Evolutionary conservation across 1,284 basidiomycete species (phyloP), one percentile per base, ranked within the genome.

Genomic region (Irpex sp.): DNA sequence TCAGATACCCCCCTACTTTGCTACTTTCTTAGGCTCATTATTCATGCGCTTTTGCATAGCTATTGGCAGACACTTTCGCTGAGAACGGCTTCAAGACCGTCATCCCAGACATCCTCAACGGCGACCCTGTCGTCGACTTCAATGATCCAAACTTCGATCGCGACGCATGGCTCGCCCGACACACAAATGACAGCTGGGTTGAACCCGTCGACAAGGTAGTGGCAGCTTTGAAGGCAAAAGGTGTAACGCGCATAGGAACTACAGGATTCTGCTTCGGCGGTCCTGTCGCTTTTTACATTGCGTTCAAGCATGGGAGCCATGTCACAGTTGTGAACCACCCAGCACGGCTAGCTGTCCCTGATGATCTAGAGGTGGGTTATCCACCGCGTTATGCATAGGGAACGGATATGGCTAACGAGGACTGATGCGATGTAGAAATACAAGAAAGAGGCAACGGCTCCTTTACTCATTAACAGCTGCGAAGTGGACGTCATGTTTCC

Each of bases 131-230:
- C 54, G 75, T 80, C 7, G 62, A 75, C 3, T 75, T 80, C 55
- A 77, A 72, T 5, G 95, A 98, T 75, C 93, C 95, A 15, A 95
- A 95, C 74, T 99, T 98, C 74, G 97, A 98, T 75, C 86, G 94
- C 73, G 6, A 0, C 0, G 69, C 64, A 11, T 92, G 89, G 88
- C 64, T 86, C 47, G 59, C 60, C 1, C 78, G 71, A 0, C 89
- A 92, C 68, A 70, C 71, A 5, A 57, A 68, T 4, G 78, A 76
- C 0, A 68, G 76, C 13, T 86, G 84, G 19, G 81, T 82, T n/a
- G 81, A 84, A 0, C 47, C 68, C 1, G 68, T 91, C 50, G 81
- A 91, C 73, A 83, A 80, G 33, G 82, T 89, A 62, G 78, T 90
- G 50, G 73, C 72, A 1, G 83, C 77, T 0, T 79, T 92, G 57